Base-by-base conservation (phyloP, 2,329 filamentous ascomycete species). In the Venturia oleaginea region DNA sequence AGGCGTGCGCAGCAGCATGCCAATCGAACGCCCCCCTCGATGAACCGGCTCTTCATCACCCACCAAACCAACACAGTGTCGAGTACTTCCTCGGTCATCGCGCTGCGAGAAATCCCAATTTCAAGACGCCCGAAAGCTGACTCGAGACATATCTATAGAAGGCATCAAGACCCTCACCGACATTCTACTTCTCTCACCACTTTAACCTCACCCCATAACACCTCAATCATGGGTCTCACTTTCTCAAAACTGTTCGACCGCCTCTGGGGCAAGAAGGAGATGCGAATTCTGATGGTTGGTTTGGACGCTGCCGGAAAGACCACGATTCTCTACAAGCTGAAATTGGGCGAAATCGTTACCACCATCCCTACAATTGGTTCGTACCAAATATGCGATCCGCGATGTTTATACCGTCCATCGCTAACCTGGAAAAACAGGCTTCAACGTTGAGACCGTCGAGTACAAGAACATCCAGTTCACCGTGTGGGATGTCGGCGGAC, bases 401-500 rank as follows among this genome's bases (percentile, higher is more conserved):
- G 11, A 30, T 48, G 6, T 15, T n/a, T n/a, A 42, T 63, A 24
- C 15, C 59, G 46, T 63, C 64, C 61, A n/a, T 67, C 68, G 70
- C 72, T 75, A 68, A 75, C 69, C 63, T 61, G 27, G 34, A 30
- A 27, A 10, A 51, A 61, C 70, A 80, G 80, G 93, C 71, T 97
- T 97, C 85, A 97, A 97, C 84, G 94, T 97, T 78, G 93, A 97
- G 83, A 96, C 92, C 4, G 92, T 97, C 72, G 95, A 92, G 70
- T 97, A 96, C 83, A 97, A 97, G 85, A 97, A 97, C 78, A 92
- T 97, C 79, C 95, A 97, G 80, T 97, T 97, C 83, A 97, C 95
- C 73, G 93, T 97, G 68, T 97, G 93, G 93, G 93, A 97, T 81
- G 93, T 97, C 66, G 93, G 93, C 78, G 93, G 93, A 69, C 93